These are phyloP conservation scores for Pisolithus thermaeus DNA, from an alignment of 1,284 basidiomycete genomes.

Conservation along the genomic window DNA sequence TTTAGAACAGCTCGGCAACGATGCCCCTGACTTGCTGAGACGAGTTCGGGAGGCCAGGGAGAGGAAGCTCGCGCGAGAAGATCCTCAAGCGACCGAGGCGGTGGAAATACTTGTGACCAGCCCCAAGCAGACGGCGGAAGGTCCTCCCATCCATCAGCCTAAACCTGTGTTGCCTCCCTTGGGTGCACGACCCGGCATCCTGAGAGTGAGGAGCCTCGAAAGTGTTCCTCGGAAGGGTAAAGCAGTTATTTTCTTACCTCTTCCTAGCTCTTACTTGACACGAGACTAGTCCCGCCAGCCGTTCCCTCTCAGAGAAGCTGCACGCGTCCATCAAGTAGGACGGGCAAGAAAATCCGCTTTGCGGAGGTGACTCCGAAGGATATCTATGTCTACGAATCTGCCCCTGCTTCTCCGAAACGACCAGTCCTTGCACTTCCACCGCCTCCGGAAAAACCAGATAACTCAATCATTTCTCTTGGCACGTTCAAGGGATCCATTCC, in stretches of 20 bases:
- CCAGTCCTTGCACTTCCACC: conserved; percentile 35
- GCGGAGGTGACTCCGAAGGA: conserved; percentile 46
- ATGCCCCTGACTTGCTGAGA: conserved; percentile 29
- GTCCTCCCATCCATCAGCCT: conserved; percentile 9
- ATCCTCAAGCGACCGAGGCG: neutral
- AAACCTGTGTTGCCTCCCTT: conserved; percentile 11
- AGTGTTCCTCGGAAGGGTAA: conserved; percentile 18
- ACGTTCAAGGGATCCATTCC: conserved; percentile 31
- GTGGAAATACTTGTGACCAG: neutral
- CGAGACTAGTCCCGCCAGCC: conserved; percentile 18
- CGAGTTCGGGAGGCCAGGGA: conserved; percentile 38
- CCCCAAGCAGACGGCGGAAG: neutral
- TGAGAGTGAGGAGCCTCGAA: conserved; percentile 29
- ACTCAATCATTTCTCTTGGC: conserved; percentile 47
- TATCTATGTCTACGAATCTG: conserved; percentile 74
- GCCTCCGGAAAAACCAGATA: conserved; percentile 41
- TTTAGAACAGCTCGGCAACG: too few species aligned
- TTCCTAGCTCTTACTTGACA: conserved; percentile 1
- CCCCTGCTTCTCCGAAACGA: conserved; percentile 48
- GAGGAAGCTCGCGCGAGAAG: conserved; percentile 13
- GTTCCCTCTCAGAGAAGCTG: conserved; percentile 18
- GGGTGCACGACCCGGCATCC: conserved; percentile 21
- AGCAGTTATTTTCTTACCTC: neutral
- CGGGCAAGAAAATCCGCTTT: conserved; percentile 47
- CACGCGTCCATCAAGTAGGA: conserved; percentile 38